phyloP scores from a whole-genome alignment of 306 rosid genomes.

The Fragaria vesca region DNA sequence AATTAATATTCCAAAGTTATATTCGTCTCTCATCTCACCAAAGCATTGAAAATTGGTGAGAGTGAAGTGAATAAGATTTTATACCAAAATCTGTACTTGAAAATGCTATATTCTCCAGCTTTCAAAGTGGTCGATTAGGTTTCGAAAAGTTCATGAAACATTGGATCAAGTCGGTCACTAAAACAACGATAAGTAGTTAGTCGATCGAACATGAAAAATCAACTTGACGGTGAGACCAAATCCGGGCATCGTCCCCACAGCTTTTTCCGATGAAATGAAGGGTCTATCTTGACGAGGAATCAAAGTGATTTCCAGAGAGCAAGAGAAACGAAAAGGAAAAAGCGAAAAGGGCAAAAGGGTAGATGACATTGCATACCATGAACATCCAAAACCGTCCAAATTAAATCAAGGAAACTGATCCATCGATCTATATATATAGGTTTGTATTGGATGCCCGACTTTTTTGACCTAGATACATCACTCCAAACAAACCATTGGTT shows the following conservation, averaged over 20 bases:
- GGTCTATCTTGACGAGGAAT: background rate
- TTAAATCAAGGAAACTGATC: background rate
- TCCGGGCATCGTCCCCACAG: background rate
- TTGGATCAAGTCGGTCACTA: background rate
- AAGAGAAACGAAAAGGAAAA: background rate
- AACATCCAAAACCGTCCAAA: background rate
- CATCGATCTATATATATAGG: background rate
- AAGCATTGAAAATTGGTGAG: background rate
- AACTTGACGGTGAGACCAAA: background rate
- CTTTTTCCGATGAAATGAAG: background rate
- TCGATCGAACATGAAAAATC: background rate
- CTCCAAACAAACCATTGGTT: background rate
- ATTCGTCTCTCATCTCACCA: background rate
- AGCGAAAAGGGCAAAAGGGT: background rate
- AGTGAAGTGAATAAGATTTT: background rate
- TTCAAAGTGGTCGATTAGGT: background rate
- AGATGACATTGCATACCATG: background rate
- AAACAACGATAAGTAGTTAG: background rate
- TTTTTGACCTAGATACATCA: background rate
- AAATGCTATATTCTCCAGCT: background rate
- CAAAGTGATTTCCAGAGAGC: background rate
- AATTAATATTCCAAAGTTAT: background rate
- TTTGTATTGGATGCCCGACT: background rate
- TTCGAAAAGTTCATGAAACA: background rate
- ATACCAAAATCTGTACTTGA: background rate